These are phyloP conservation scores for Arthrobotrys entomopaga DNA, from an alignment of 2,329 filamentous ascomycete species.

Conservation along the genomic window DNA sequence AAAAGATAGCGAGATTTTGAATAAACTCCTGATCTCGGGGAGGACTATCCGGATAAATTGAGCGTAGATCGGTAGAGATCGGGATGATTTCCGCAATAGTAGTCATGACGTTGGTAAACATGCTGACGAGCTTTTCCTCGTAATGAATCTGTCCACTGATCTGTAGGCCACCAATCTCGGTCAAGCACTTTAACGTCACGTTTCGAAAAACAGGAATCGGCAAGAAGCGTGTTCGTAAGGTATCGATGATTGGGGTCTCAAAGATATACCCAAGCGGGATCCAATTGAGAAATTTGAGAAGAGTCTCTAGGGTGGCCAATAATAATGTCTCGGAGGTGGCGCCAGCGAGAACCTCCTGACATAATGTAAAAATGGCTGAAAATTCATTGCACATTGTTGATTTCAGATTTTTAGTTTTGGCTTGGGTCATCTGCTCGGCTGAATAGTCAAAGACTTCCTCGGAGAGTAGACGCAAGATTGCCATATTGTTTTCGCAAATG, in stretches of 20 bases:
- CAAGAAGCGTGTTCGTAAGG: conserved; percentile 88
- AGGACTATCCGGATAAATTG: conserved; percentile 90
- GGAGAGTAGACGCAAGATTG: conserved; percentile 90
- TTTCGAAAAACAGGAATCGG: conserved; percentile 96
- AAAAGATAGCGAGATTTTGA: conserved; percentile 92
- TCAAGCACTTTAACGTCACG: conserved; percentile 93
- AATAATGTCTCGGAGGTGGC: conserved; percentile 88
- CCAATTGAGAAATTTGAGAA: conserved; percentile 98
- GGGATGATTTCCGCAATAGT: conserved; percentile 95
- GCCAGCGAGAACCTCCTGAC: conserved; percentile 91
- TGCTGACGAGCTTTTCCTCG: conserved; percentile 93
- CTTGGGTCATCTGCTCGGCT: conserved; percentile 98
- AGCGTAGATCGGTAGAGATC: conserved; percentile 86
- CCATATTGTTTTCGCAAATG: conserved; percentile 99
- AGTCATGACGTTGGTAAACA: conserved; percentile 97
- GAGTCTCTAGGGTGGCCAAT: conserved; percentile 94
- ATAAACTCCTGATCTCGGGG: conserved; percentile 96
- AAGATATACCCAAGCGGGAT: conserved; percentile 99
- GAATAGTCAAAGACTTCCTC: conserved; percentile 99
- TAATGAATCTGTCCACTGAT: conserved; percentile 80
- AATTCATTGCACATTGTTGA: conserved; percentile 99
- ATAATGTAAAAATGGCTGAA: conserved; percentile 96
- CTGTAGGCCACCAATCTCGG: conserved; percentile 93
- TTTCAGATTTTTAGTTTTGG: conserved; percentile 95
- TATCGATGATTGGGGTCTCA: conserved; percentile 95